phyloP scores from a whole-genome alignment of 495 filamentous ascomycete genomes.

The Lentithecium fluviatile region DNA sequence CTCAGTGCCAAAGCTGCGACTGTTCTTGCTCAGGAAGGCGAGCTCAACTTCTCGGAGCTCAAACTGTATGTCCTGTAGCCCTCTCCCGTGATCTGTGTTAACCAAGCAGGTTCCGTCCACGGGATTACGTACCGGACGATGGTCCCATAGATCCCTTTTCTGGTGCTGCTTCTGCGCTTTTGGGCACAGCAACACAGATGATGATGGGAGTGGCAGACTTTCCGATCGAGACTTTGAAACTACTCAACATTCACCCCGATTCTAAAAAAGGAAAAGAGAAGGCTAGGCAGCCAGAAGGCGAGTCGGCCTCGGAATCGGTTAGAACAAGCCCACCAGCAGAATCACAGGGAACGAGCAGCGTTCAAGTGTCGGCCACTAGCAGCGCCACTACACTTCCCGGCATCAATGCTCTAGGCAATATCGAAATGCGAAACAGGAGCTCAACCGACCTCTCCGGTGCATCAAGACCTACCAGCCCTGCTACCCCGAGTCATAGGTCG shows the following conservation, averaged over 20 bases:
- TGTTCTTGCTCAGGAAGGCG: constrained; percentile 41
- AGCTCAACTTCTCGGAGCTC: constrained; percentile 43
- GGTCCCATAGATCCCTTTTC: constrained; percentile 47
- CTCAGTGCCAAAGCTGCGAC: constrained; percentile 46
- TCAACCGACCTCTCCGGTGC: constrained; percentile 2
- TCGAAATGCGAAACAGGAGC: constrained; percentile 3
- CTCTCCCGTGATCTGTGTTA: neutral
- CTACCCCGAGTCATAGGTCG: constrained; percentile 1
- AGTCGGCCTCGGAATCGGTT: constrained; percentile 1
- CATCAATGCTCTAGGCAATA: neutral
- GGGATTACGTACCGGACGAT: constrained; percentile 48
- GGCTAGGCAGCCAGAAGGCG: neutral
- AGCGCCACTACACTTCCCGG: constrained; percentile 26
- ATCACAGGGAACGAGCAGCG: constrained; percentile 5
- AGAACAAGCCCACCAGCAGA: constrained; percentile 12
- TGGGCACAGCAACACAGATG: constrained; percentile 72
- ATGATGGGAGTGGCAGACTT: constrained; percentile 82
- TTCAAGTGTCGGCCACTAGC: constrained; percentile 9
- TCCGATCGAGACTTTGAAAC: constrained; percentile 63
- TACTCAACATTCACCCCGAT: constrained; percentile 53
- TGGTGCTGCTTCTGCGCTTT: constrained; percentile 62
- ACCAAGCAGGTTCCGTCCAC: constrained; percentile 37
- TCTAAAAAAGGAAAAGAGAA: constrained; percentile 30
- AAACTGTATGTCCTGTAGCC: constrained; percentile 38
- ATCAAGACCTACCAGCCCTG: constrained; percentile 8